Evolutionary conservation across 805 yeast genomes (phyloP), one percentile per base, ranked within the genome.

Genomic region (Diddensiella santjacobensis): DNA sequence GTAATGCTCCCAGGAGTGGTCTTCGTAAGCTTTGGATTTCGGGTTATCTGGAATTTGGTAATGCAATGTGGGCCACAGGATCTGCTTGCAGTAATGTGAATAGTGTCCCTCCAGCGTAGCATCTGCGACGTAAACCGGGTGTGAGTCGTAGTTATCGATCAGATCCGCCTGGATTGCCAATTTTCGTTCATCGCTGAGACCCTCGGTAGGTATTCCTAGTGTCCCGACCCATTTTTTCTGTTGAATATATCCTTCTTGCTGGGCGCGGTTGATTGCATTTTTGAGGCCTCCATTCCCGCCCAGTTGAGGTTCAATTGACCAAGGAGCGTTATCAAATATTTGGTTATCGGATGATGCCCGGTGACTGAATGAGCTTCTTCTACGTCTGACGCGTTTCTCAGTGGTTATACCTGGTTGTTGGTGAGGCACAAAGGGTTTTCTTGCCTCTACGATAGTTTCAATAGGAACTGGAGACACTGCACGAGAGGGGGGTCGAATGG

Each of bases 1-100:
- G 65, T 91, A 91, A 61, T 84, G 83, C 22, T 80, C 80, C 96
- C 97, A 91, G 1, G 96, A 87, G 63, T 89, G 95, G 56, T 87
- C 96, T 66, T 91, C 96, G 66, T 91, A 93, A 0, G 95, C 96
- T 65, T 89, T 89, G 1, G 95, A 83, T 57, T 85, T 87, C 44
- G 96, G 95, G 61, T 90, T 83, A 65, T 93, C 98, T 0, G 98
- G 98, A 33, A 91, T 87, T 65, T 91, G 96, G 63, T 93, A 93
- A 53, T 81, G 87, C 54, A 93, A 75, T 1, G 96, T 87, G 26
- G 99, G 99, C 98, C 98, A 93, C 52, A 93, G 71, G 35, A 93
- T 87, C 60, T 90, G 95, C 66, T 93, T 93, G 66, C 97, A 91
- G 65, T 85, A 93, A 45, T 87, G 86, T 49, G 80, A 81, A 66